These are phyloP conservation scores for Apiotrichum laibachii DNA, from an alignment of 1,284 basidiomycete species.

Conservation along the genomic window DNA sequence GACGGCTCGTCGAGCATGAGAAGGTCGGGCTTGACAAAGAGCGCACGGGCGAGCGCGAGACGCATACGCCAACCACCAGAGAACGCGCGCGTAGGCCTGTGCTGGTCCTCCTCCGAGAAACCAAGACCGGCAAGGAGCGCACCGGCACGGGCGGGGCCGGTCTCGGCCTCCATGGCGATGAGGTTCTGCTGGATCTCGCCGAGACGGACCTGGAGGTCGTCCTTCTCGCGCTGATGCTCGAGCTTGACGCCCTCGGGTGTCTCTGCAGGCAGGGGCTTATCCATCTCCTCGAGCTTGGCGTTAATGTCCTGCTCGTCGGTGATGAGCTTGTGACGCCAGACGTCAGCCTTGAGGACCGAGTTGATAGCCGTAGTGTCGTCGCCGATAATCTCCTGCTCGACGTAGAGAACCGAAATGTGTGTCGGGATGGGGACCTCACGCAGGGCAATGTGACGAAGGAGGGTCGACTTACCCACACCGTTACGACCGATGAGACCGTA, in stretches of 20 bases:
- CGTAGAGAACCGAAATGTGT: constrained; percentile 92
- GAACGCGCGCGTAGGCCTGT: constrained; percentile 77
- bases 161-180: constrained; percentile 97
- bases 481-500: constrained; percentile 68
- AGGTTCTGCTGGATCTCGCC: constrained; percentile 87
- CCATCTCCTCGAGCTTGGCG: constrained; percentile 57
- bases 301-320: constrained; percentile 21
- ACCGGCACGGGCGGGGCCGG: constrained; percentile 89
- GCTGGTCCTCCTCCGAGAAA: constrained; percentile 84
- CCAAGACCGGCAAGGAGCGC: constrained; percentile 87
- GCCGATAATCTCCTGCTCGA: constrained; percentile 96
- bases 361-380: constrained; percentile 91
- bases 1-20: constrained; percentile 93
- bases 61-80: constrained; percentile 99
- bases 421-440: constrained; percentile 89
- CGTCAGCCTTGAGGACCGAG: constrained; percentile 92
- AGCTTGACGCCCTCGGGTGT: constrained; percentile 64
- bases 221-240: constrained; percentile 70
- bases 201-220: constrained; percentile 80
- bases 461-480: constrained; percentile 95
- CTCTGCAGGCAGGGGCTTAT: constrained; percentile 46
- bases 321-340: constrained; percentile 73
- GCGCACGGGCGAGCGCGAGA: constrained; percentile 89
- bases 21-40: constrained; percentile 85
- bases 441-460: constrained; percentile 93